Percentiles rank a stretch among this genome's conserved stretches.
These are phyloP conservation scores for Kickxella alabastrina DNA, from an alignment of 192 early-diverging fungal species.

Conservation along the genomic window DNA sequence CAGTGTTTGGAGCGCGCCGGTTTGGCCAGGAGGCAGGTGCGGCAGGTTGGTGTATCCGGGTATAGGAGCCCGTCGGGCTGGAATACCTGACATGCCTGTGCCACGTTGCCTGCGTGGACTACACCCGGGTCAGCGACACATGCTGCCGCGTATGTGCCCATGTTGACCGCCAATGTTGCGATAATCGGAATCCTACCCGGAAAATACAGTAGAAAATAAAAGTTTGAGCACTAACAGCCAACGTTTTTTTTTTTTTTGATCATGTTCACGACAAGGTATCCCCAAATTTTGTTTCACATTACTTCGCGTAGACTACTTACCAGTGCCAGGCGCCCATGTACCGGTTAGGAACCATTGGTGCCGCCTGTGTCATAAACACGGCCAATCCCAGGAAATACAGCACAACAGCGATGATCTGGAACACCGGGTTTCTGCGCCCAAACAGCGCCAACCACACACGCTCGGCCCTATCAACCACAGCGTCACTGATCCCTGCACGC, in stretches of 20 bases:
- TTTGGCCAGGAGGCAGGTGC: slow-evolving; percentile 31
- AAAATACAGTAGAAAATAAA: no score
- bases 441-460: slow-evolving; percentile 24
- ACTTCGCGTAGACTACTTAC: no score
- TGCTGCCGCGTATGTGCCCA: slow-evolving; percentile 26
- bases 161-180: slow-evolving; percentile 31
- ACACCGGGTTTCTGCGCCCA: slow-evolving; percentile 37
- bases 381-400: slow-evolving; percentile 34
- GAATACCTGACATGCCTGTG: slow-evolving; percentile 20
- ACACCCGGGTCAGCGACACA: slow-evolving; percentile 34
- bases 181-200: no score
- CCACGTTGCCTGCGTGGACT: slow-evolving; percentile 24
- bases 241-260: no score
- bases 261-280: no score
- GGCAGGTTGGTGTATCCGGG: slow-evolving; percentile 16
- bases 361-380: slow-evolving; percentile 31
- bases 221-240: no score
- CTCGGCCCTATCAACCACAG: slow-evolving; percentile 15
- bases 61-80: slow-evolving; percentile 34
- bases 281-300: no score
- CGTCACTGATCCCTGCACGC: slow-evolving; percentile 13
- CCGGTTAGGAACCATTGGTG: slow-evolving; percentile 40
- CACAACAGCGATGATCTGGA: slow-evolving; percentile 31
- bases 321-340: slow-evolving; percentile 39
- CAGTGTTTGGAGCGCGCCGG: slow-evolving; percentile 56